Evolutionary conservation across 345 rosid genomes (phyloP), one percentile per base, ranked within the genome.

Genomic region (Nephelium lappaceum): DNA sequence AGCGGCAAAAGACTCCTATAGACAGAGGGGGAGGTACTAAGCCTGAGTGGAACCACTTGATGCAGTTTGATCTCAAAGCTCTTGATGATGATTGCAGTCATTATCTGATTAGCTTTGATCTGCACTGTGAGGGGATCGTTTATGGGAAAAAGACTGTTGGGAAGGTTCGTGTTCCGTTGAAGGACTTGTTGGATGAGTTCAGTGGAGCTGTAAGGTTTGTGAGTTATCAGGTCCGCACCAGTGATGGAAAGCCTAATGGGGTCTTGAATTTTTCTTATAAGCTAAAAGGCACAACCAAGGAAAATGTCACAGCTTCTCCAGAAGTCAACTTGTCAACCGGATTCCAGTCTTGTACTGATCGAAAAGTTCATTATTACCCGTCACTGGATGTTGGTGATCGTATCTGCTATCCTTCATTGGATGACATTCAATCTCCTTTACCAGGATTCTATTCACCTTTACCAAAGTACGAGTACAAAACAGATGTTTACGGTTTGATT

Each of bases 11-110:
- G 77, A 84, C 90, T 23, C 74, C 67, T 0, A 71, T 71, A 16
- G 80, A 80, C 71, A 77, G 75, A 71, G 76, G 45, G n/a, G 85
- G 90, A 16, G 83, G 82, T 6, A 43, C 79, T 36, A 84, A 84
- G 71, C 92, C 90, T 0, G 83, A 84, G 66, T 89, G 92, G 90
- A 89, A 87, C 69, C 84, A 89, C 58, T 7, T 43, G 12, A 39
- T 89, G 81, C 45, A 65, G 42, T 81, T 89, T 69, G 84, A 89
- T 79, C 84, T 89, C 5, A 31, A 49, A 36, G 6, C 74, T 14
- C 42, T 60, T 27, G 60, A 68, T 1, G 58, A 75, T 3, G 39
- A 66, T 9, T 31, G 9, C 18, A 65, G 75, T 43, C 60, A 63
- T 72, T 79, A 85, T 18, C 82, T 76, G 7, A 69, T 89, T 65